Base-by-base conservation (phyloP, 2,329 filamentous ascomycete genomes). In the Endothia cerciana region DNA sequence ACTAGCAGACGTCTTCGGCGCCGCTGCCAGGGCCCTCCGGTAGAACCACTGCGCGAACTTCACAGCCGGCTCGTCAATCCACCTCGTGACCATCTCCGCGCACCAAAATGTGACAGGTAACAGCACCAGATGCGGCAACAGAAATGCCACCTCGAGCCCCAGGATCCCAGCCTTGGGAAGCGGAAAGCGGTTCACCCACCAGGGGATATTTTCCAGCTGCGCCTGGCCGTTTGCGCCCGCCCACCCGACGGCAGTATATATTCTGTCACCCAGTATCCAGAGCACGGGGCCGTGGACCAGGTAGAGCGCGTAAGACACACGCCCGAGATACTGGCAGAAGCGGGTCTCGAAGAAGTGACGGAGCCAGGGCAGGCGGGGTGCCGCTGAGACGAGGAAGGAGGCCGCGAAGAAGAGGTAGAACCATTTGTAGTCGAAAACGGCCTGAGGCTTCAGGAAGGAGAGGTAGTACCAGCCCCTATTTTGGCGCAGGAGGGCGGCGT, bases 401-500 rank as follows among this genome's bases (percentile, higher is more conserved):
- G 88, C 81, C 0, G 87, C 87, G 78, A 82, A 86, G 73, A 88
- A 88, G 2, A 90, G 80, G 72, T 83, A 90, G 75, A 90, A 90
- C 87, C 87, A 90, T 74, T 90, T 90, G 72, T 82, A 83, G 72
- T 90, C 86, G 70, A 81, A 89, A 13, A 88, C 85, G 1, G 88
- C 88, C 72, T 90, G 87, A 0, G 88, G 87, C 67, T 89, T 89
- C 65, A 91, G 77, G 66, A 81, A 82, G 0, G 87, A 86, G 17
- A 89, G 75, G 69, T 81, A 86, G 68, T 83, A 81, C 87, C 87
- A 90, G 2, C 88, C 87, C 0, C 85, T 82, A 19, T 83, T 87
- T 30, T 79, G 79, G 30, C 79, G 76, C 1, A 91, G 75, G 7
- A 82, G 74, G 4, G 80, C 72, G 3, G 87, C 69, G n/a, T 85